Evolutionary conservation across 208 protist genomes (phyloP).

Genomic region (Trypanosoma boissoni): DNA sequence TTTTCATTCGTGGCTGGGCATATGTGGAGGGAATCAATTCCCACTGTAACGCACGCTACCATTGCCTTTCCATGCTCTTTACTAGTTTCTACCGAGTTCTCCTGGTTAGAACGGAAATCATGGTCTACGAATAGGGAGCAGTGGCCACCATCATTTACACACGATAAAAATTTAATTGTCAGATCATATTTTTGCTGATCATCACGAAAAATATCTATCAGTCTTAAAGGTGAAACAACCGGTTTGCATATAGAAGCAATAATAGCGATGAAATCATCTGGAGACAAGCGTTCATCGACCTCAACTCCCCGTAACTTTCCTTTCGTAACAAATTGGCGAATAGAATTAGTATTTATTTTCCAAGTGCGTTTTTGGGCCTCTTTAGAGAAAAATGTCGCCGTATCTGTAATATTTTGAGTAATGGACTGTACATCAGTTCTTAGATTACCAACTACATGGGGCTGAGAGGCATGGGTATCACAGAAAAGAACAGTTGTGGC

Average conservation of each 20-base stretch:
- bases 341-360: conserved; percentile 46
- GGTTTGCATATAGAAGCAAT: conserved; percentile 31
- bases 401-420: conserved; percentile 84
- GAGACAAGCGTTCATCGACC: conserved; percentile 1
- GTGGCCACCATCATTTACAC: conserved; percentile 70
- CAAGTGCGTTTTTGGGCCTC: conserved; percentile 59
- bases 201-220: conserved; percentile 57
- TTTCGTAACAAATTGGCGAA: conserved; percentile 44
- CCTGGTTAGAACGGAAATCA: conserved; percentile 1
- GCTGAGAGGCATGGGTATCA: conserved; percentile 44
- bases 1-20: conserved; percentile 61
- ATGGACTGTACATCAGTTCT: conserved; percentile 27
- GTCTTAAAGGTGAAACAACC: conserved; percentile 55
- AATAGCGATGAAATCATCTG: conserved; percentile 17
- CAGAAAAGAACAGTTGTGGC: conserved; percentile 55
- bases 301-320: conserved; percentile 23
- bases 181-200: conserved; percentile 59
- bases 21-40: conserved; percentile 55
- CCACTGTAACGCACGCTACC: conserved; percentile 65
- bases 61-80: conserved; percentile 58
- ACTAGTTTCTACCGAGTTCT: conserved; percentile 7
- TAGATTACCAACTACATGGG: conserved; percentile 29
- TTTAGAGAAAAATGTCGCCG: conserved; percentile 41
- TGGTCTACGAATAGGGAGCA: conserved; percentile 67
- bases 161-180: conserved; percentile 57